A percentile compares a stretch with the other conserved stretches of the same genome.
phyloP scores from a whole-genome alignment of 2,329 filamentous ascomycete species.

The Trichoderma sp. region DNA sequence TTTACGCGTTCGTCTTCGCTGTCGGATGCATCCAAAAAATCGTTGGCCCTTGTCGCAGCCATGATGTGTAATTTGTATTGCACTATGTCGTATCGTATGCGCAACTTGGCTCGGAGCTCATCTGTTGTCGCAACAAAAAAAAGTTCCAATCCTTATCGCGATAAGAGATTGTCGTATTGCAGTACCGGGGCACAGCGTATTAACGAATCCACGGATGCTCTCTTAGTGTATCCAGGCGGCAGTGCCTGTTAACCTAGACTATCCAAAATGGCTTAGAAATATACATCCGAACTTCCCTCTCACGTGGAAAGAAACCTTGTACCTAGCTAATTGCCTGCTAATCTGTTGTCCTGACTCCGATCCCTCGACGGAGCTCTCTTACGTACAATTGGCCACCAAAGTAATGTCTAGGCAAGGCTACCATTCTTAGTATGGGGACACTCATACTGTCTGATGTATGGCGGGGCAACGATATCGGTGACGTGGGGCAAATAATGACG shows the following conservation, averaged over 20 bases:
- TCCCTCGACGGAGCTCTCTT: background rate
- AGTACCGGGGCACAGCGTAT: conserved; percentile 6
- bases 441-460: background rate
- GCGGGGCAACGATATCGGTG: conserved; percentile 22
- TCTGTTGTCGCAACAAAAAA: conserved; percentile 18
- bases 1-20: conserved; percentile 60
- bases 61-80: conserved; percentile 43
- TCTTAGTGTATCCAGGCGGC: background rate
- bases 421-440: background rate
- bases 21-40: conserved; percentile 64
- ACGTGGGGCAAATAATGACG: conserved; percentile 19
- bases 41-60: conserved; percentile 69
- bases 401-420: background rate
- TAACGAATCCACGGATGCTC: background rate
- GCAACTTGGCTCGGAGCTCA: background rate
- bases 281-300: background rate
- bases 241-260: background rate
- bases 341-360: background rate
- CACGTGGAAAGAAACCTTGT: background rate
- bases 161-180: conserved; percentile 4
- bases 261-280: background rate
- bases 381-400: background rate
- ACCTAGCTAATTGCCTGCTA: background rate
- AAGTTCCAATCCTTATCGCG: conserved; percentile 24
- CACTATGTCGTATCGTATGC: background rate